Conservation (phyloP, 169 alveolate genomes). For the Amoebophrya sp. region DNA sequence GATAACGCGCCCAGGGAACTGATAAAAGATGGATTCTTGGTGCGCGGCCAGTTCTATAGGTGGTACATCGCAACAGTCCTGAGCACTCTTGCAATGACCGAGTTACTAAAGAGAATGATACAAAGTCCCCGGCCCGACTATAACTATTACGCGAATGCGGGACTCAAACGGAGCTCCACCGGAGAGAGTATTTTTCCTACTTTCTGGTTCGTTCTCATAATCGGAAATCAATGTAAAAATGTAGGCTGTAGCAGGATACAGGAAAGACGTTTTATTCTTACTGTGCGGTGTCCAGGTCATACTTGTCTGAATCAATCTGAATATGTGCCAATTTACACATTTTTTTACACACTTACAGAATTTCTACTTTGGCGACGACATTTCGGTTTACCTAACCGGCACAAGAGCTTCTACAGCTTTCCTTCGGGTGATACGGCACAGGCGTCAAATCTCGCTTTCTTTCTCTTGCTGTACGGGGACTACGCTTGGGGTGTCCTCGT, state of each 20-base stretch:
- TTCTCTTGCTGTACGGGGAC: not conserved
- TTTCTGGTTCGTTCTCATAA: no score
- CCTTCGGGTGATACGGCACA: not conserved
- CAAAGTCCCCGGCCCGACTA: constrained; percentile 3
- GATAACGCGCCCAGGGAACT: no score
- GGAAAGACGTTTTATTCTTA: no score
- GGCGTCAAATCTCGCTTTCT: not conserved
- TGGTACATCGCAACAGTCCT: not conserved
- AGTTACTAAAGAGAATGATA: not conserved
- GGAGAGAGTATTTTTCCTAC: not conserved
- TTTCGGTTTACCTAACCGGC: not conserved
- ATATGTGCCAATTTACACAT: no score
- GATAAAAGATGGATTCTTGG: not conserved
- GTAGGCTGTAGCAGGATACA: no score
- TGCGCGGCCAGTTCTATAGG: not conserved
- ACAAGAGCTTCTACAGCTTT: not conserved
- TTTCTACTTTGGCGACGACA: not conserved
- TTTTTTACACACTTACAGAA: no score
- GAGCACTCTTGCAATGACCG: not conserved
- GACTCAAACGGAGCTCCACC: not conserved
- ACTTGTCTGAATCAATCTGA: no score
- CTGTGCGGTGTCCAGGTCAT: no score
- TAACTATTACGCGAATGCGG: not conserved
- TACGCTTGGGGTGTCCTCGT: not conserved
- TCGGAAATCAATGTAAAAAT: no score